Evolutionary conservation across 2,329 filamentous ascomycete species (phyloP).

Genomic region (Fusarium sp.): DNA sequence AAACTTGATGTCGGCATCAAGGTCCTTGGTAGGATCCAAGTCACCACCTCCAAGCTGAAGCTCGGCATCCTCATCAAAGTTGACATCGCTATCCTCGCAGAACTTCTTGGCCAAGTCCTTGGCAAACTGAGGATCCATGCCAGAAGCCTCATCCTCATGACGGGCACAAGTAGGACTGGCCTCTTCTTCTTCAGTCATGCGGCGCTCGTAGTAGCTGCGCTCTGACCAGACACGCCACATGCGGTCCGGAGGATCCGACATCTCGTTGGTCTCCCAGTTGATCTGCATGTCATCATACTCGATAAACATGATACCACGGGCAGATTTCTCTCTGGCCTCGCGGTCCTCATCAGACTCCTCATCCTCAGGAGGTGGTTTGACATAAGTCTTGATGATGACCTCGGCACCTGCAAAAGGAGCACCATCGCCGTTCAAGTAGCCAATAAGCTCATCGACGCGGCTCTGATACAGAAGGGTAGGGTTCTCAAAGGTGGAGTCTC

Average conservation of each 20-base stretch:
- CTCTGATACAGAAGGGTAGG: constrained; percentile 1
- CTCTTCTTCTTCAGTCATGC: not conserved
- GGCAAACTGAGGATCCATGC: not conserved
- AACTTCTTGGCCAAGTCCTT: not conserved
- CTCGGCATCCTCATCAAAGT: constrained; percentile 4
- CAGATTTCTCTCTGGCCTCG: constrained; percentile 1
- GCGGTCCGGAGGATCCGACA: not conserved
- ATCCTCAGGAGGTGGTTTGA: not conserved
- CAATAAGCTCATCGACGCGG: constrained; percentile 1
- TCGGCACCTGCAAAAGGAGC: constrained; percentile 4
- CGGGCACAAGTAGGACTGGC: not conserved
- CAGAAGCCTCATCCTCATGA: not conserved
- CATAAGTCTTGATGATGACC: constrained; percentile 7
- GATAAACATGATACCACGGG: constrained; percentile 5
- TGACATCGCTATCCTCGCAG: not conserved
- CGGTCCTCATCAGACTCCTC: constrained; percentile 2
- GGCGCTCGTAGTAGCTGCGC: constrained; percentile 1
- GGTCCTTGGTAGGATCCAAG: constrained; percentile 11
- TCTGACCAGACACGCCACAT: constrained; percentile 11
- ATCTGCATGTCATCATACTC: constrained; percentile 2
- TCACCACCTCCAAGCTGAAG: constrained; percentile 19
- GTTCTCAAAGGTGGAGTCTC: not conserved
- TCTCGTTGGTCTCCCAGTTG: not conserved
- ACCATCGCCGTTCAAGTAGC: constrained; percentile 1
- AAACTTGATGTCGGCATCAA: constrained; percentile 15